Percentiles rank a stretch among this genome's conserved stretches.
These are phyloP conservation scores for Colletotrichum cordylinicola DNA, from an alignment of 2,329 filamentous ascomycete species.

Conservation along the genomic window DNA sequence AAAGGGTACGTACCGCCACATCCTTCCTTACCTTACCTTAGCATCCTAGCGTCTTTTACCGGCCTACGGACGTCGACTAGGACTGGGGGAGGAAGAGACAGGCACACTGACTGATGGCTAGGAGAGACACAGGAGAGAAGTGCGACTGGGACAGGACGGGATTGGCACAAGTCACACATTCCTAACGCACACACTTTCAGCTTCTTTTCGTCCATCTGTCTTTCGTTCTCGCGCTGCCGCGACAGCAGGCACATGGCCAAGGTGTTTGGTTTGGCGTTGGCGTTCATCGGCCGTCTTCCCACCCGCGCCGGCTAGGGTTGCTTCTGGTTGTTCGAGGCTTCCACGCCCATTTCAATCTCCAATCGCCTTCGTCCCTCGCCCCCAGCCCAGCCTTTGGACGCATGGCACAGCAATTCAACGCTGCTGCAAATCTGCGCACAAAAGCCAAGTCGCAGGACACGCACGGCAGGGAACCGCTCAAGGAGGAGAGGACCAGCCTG, in stretches of 20 bases:
- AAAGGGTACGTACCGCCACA: not conserved
- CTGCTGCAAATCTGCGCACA: not conserved
- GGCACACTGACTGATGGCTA: not conserved
- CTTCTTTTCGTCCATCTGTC: not conserved
- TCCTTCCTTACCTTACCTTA: not conserved
- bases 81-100: not conserved
- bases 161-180: not conserved
- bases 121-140: not conserved
- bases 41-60: not conserved
- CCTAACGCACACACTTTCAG: not conserved
- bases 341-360: not conserved
- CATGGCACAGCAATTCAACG: not conserved
- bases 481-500: not conserved
- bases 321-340: not conserved
- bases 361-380: not conserved
- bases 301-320: not conserved
- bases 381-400: not conserved
- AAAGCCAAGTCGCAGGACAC: not conserved
- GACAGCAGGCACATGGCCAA: not conserved
- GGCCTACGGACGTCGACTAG: not conserved
- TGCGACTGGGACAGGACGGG: constrained; percentile 1
- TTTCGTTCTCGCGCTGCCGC: not conserved
- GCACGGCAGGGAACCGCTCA: not conserved
- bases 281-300: not conserved
- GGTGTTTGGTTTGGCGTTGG: not conserved